Evolutionary conservation across 2,329 filamentous ascomycete genomes (phyloP).

Genomic region (Hypoxylon sp.): DNA sequence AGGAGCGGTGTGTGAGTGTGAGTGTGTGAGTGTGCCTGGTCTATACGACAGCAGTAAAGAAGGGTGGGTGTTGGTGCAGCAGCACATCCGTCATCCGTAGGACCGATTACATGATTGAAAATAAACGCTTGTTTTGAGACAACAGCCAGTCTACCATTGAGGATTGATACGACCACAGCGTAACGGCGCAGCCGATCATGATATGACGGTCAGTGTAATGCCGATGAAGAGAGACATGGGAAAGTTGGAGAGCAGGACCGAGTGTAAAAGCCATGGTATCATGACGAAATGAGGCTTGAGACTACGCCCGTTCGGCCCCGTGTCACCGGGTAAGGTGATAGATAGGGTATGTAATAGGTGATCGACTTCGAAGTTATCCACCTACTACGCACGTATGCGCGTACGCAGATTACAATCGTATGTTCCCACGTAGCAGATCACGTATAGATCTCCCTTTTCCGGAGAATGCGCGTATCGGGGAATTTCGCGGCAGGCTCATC

Average conservation of each 20-base stretch:
- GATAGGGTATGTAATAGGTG: background rate
- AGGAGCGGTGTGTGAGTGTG: conserved; percentile 12
- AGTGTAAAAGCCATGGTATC: background rate
- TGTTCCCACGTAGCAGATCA: background rate
- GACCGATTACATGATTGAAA: conserved; percentile 16
- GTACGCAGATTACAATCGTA: background rate
- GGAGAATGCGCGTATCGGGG: conserved; percentile 2
- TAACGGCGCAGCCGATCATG: background rate
- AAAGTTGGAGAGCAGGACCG: background rate
- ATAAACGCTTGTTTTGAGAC: conserved; percentile 15
- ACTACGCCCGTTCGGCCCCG: conserved; percentile 7
- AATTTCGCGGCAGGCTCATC: background rate
- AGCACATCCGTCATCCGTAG: conserved; percentile 10
- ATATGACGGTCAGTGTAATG: background rate
- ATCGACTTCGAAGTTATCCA: background rate
- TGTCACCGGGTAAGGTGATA: background rate
- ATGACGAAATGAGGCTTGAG: conserved; percentile 6
- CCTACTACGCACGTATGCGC: background rate
- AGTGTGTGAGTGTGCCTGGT: background rate
- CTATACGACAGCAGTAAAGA: background rate
- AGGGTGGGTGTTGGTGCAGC: conserved; percentile 1
- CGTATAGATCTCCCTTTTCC: background rate
- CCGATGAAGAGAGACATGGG: background rate
- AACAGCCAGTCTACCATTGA: background rate
- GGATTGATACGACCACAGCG: background rate